Percentiles rank a stretch among this genome's conserved stretches.
These are phyloP conservation scores for Podila epicladia DNA, from an alignment of 192 early-diverging fungal species.

Conservation along the genomic window DNA sequence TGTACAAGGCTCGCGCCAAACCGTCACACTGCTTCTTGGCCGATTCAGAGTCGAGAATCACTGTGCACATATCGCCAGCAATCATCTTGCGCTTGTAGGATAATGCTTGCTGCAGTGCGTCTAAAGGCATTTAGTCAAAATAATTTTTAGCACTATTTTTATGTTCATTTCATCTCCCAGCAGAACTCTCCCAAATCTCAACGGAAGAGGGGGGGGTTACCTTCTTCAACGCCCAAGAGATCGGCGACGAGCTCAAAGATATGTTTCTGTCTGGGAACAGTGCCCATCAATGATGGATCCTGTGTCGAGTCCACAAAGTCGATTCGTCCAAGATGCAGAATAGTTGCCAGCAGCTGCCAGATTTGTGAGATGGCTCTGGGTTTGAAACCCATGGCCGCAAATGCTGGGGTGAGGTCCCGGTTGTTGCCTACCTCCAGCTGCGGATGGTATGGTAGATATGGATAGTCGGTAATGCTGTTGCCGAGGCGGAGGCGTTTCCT, in stretches of 20 bases:
- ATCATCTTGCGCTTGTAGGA: slow-evolving; percentile 88
- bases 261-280: slow-evolving; percentile 80
- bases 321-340: slow-evolving; percentile 91
- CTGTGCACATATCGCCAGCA: slow-evolving; percentile 87
- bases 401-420: slow-evolving; percentile 70
- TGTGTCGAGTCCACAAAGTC: slow-evolving; percentile 73
- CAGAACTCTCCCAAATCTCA: too few species aligned
- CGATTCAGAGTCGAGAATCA: slow-evolving; percentile 84
- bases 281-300: slow-evolving; percentile 76
- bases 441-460: slow-evolving; percentile 35
- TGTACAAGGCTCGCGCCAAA: slow-evolving; percentile 87
- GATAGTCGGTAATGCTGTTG: slow-evolving; percentile 52
- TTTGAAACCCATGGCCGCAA: slow-evolving; percentile 70
- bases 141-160: not conserved
- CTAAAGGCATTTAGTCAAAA: slow-evolving; percentile 5
- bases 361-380: slow-evolving; percentile 79
- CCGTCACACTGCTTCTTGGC: slow-evolving; percentile 85
- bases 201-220: not conserved
- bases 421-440: slow-evolving; percentile 64
- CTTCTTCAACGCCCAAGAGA: slow-evolving; percentile 76
- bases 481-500: slow-evolving; percentile 68
- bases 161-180: too few species aligned
- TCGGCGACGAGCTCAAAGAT: slow-evolving; percentile 77
- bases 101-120: slow-evolving; percentile 66
- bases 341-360: slow-evolving; percentile 86